Evolutionary conservation across 805 yeast species (phyloP), one percentile per base, ranked within the genome.

Genomic region (Candida alai): DNA sequence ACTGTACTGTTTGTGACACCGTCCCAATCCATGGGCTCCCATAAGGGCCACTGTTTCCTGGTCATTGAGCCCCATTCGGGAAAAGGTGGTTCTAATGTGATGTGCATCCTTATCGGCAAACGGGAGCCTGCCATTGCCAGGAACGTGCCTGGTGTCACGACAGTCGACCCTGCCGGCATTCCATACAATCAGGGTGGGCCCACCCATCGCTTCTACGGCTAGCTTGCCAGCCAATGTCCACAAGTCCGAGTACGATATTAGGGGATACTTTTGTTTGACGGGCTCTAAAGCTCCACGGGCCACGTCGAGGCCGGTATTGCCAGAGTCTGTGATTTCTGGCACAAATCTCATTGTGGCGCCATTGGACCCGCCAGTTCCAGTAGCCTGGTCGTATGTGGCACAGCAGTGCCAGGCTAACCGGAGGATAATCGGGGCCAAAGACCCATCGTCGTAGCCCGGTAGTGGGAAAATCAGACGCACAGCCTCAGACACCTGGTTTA

Each of bases 381-480:
- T 60, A n/a, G 58, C 54, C 44, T 63, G 64, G 48, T 84, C 86
- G 57, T 69, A 87, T 13, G 93, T 84, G n/a, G 94, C 95, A 37
- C 85, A 74, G 22, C 81, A 74, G 54, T 86, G 95, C 95, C 95
- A 86, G 18, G 95, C 83, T 36, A 84, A 69, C 48, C 95, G 76
- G 16, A 86, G 76, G 25, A 86, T 62, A 11, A 81, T 76, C 7
- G 95, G 96, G 1, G 89, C 93, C 41, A 78, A 81, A 17, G 80
- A 76, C 23, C 76, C 78, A 43, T 78, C 80, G 47, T 82, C 89
- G 51, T 74, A 79, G 13, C 69, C 49, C 15, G 66, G 52, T 35
- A 47, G 44, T 13, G 57, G 54, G 18, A 68, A 43, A 14, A 49
- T 44, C 11, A 51, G 48, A 30, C 42, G 45, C 17, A 73, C 69